Conservation (phyloP, 306 rosid genomes). For the Pueraria montana region DNA sequence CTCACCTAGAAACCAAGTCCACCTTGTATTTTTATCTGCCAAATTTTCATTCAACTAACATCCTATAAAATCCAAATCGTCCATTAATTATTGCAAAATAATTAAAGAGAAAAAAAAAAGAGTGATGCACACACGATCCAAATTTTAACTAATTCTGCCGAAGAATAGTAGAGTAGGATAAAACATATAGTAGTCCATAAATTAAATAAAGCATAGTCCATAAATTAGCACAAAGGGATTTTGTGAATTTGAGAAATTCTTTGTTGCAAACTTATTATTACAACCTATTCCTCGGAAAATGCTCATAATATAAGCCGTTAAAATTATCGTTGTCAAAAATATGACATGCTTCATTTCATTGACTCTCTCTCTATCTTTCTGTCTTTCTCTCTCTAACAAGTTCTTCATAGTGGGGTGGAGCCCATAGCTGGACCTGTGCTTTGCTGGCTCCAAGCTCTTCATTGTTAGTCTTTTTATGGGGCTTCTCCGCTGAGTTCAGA, state of each 20-base stretch:
- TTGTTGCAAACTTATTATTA: not conserved
- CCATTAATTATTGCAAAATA: not conserved
- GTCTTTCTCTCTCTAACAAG: conserved; percentile 19
- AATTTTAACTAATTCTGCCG: not conserved
- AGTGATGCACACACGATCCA: not conserved
- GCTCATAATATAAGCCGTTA: not conserved
- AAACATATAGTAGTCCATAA: no score
- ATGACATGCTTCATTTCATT: conserved; percentile 36
- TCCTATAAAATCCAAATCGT: not conserved
- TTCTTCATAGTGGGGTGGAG: conserved; percentile 64
- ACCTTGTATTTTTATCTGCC: not conserved
- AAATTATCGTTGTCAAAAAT: conserved; percentile 31
- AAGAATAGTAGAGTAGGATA: not conserved
- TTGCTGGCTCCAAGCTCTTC: conserved; percentile 92
- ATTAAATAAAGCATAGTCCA: not conserved
- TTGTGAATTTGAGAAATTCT: not conserved
- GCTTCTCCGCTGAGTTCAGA: conserved; percentile 51
- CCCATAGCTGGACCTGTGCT: conserved; percentile 83
- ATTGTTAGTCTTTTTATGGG: conserved; percentile 76
- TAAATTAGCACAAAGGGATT: no score
- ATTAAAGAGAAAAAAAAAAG: not conserved
- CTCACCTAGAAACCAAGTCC: not conserved
- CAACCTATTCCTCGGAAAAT: no score
- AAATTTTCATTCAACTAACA: not conserved
- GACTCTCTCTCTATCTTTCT: conserved; percentile 44